Conservation (phyloP, 495 filamentous ascomycete species). For the Lasiosphaeria ovina region DNA sequence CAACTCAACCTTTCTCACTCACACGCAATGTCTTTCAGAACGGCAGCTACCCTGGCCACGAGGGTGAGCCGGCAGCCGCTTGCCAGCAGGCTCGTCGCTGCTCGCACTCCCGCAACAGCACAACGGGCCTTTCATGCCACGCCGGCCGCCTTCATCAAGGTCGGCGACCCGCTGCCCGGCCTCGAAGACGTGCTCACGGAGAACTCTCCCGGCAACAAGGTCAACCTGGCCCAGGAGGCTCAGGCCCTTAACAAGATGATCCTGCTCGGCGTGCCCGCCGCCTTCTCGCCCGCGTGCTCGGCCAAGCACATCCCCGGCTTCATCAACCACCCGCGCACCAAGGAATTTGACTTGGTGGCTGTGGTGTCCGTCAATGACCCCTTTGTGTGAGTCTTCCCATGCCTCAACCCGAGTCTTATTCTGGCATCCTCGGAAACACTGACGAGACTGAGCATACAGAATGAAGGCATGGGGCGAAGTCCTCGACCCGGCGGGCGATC, state of each 20-base stretch:
- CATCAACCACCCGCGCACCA: slow-evolving; percentile 69
- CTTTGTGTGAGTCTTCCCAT: slow-evolving; percentile 70
- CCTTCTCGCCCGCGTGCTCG: slow-evolving; percentile 81
- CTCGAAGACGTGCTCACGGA: slow-evolving; percentile 58
- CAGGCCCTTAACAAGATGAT: slow-evolving; percentile 67
- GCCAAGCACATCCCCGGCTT: slow-evolving; percentile 78
- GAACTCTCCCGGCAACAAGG: slow-evolving; percentile 70
- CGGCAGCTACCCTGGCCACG: neutral
- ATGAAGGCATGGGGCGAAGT: slow-evolving; percentile 82
- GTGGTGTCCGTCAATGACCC: slow-evolving; percentile 93
- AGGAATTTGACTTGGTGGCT: slow-evolving; percentile 74
- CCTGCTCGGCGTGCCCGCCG: slow-evolving; percentile 80
- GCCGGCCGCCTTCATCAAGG: slow-evolving; percentile 48
- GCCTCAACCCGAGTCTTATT: too few species aligned
- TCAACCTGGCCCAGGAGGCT: slow-evolving; percentile 78
- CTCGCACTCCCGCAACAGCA: slow-evolving; percentile 12
- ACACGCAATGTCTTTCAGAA: slow-evolving; percentile 6
- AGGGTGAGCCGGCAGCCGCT: too few species aligned
- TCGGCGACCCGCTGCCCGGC: slow-evolving; percentile 61
- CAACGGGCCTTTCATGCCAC: slow-evolving; percentile 54
- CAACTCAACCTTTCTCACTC: neutral
- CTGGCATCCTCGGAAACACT: neutral
- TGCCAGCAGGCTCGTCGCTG: neutral
- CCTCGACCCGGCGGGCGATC: slow-evolving; percentile 68
- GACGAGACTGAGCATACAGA: slow-evolving; percentile 38